Percentiles rank a stretch among this genome's conserved stretches.
Evolutionary conservation across 345 rosid species (phyloP).

Genomic region (Rubroshorea leprosula): DNA sequence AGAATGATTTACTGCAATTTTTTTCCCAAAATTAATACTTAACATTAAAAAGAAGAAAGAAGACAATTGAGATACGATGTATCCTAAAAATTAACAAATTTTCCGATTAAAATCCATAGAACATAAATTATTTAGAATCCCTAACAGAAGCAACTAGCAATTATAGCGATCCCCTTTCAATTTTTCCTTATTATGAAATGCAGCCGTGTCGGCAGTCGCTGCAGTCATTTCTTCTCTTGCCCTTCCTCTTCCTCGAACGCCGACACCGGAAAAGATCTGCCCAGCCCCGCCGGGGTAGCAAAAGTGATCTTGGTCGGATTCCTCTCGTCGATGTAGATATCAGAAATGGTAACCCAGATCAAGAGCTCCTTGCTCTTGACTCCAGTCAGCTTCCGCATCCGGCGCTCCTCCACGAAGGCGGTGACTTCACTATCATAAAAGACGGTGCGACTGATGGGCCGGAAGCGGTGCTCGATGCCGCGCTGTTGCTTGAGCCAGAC

Average conservation of each 20-base stretch:
- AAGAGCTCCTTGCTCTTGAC: constrained; percentile 55
- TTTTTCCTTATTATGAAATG: background rate
- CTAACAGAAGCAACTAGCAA: background rate
- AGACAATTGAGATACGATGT: too few relatives aligned
- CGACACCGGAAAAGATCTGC: constrained; percentile 47
- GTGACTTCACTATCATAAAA: constrained; percentile 50
- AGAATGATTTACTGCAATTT: too few relatives aligned
- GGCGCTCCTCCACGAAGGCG: constrained; percentile 41
- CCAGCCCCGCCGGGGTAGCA: constrained; percentile 38
- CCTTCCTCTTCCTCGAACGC: constrained; percentile 37
- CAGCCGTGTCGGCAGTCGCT: too few relatives aligned
- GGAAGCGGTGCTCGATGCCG: constrained; percentile 35
- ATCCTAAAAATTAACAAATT: background rate
- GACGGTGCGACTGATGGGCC: constrained; percentile 29
- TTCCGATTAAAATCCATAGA: background rate
- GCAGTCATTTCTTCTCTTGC: background rate
- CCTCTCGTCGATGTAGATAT: constrained; percentile 32
- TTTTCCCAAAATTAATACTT: too few relatives aligned
- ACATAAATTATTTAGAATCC: background rate
- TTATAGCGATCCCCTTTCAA: background rate
- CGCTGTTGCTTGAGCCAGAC: constrained; percentile 56
- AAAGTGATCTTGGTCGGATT: constrained; percentile 38
- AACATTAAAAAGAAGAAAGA: too few relatives aligned
- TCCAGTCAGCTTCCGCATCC: constrained; percentile 42
- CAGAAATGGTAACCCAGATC: constrained; percentile 52